Evolutionary conservation across 257 asterid species (phyloP), one percentile per base, ranked within the genome.

Genomic region (Lavandula angustifolia): DNA sequence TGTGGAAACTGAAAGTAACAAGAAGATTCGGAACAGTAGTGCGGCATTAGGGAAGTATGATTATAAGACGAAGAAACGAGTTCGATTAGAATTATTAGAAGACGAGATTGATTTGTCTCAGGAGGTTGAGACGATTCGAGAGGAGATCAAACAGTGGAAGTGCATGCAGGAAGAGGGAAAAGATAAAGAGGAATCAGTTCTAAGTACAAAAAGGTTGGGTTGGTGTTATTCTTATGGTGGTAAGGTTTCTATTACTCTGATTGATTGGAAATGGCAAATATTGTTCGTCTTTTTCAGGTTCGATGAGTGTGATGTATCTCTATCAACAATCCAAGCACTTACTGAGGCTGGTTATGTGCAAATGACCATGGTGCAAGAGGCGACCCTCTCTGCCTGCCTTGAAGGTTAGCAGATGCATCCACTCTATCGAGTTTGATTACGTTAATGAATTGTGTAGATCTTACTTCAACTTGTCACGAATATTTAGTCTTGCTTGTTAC

Each of bases 321-420:
- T 87, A 3, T 74, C 80, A 74, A 85, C 99, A 9, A 78, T 86
- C 49, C 85, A 53, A 76, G 94, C 99, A 33, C 95, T 94, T 61
- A 69, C 81, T 34, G 92, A 82, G 67, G 91, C 99, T 29, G 97
- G 96, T 69, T 94, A 87, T 63, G 77, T 81, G 73, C 95, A 87
- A 74, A 87, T 94, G 95, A 94, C 96, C 16, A 76, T 74, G 71
- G 96, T 94, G 18, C 97, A 94, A 73, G 97, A 94, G 76, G 94
- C 95, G 57, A 84, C 95, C 12, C 86, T 94, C 63, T 70, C 87
- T 62, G 81, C 89, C 50, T 81, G 66, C 82, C 87, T 84, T 33
- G 95, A 92, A 14, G 97, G 97, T 94, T 44, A 41, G 72, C 69
- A 35, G 3, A 67, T 65, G 12, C 40, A 34, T 53, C 48, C 48